These are phyloP conservation scores for Hygrocybe punicea DNA, from an alignment of 768 basidiomycete species.

Conservation along the genomic window DNA sequence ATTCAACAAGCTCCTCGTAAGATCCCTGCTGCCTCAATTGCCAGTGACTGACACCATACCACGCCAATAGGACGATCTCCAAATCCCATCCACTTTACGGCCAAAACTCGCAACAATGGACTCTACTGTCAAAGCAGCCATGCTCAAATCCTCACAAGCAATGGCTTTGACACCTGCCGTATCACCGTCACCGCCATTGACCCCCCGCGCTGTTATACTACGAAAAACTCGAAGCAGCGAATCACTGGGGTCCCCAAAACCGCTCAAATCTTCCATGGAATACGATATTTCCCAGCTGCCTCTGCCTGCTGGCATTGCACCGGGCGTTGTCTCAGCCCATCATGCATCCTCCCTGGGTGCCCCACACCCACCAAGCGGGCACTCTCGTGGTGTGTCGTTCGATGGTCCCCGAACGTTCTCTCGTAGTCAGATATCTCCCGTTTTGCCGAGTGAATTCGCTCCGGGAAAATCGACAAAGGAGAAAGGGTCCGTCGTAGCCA, in stretches of 20 bases:
- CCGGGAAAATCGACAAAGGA: slow-evolving; percentile 48
- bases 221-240: slow-evolving; percentile 74
- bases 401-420: slow-evolving; percentile 54
- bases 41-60: background rate
- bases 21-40: slow-evolving; percentile 17
- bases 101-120: slow-evolving; percentile 82
- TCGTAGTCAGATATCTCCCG: slow-evolving; percentile 38
- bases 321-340: slow-evolving; percentile 38
- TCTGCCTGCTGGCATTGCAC: slow-evolving; percentile 29
- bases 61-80: slow-evolving; percentile 70
- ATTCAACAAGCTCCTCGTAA: slow-evolving; percentile 78
- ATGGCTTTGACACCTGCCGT: slow-evolving; percentile 45
- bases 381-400: slow-evolving; percentile 60
- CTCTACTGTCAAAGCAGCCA: slow-evolving; percentile 81
- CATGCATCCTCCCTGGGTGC: slow-evolving; percentile 37
- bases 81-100: slow-evolving; percentile 75
- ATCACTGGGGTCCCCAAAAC: slow-evolving; percentile 57
- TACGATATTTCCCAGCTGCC: slow-evolving; percentile 41
- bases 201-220: slow-evolving; percentile 49
- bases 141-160: slow-evolving; percentile 81
- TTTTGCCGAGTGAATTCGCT: slow-evolving; percentile 44
- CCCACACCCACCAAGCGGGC: slow-evolving; percentile 43
- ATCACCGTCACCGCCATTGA: slow-evolving; percentile 40
- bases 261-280: slow-evolving; percentile 37
- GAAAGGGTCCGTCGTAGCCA: slow-evolving; percentile 43